A percentile compares a stretch with the other conserved stretches of the same genome.
phyloP scores from a whole-genome alignment of 306 rosid genomes.

The Gynostemma pentaphyllum region DNA sequence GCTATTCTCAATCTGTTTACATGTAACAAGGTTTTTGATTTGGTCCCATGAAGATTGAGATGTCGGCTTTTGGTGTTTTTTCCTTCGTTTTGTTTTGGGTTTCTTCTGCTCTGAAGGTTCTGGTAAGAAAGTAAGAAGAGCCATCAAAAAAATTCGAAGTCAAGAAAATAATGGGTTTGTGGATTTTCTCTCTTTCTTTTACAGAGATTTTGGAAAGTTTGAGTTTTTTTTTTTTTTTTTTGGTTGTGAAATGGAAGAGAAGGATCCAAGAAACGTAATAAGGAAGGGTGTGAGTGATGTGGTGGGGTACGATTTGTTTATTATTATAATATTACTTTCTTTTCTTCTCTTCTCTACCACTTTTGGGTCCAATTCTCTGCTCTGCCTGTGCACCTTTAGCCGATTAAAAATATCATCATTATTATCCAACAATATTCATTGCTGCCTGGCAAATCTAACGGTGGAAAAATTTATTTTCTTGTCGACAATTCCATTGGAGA shows the following conservation, averaged over 20 bases:
- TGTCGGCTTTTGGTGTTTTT: conserved; percentile 24
- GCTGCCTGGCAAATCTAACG: background rate
- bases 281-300: background rate
- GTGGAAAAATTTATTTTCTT: background rate
- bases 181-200: background rate
- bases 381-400: background rate
- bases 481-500: background rate
- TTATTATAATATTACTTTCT: too few species aligned
- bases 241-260: background rate
- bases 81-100: conserved; percentile 14
- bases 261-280: background rate
- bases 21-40: conserved; percentile 67
- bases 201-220: too few species aligned
- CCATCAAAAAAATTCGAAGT: background rate
- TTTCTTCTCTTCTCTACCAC: background rate
- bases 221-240: too few species aligned
- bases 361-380: background rate
- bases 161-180: too few species aligned
- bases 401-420: background rate
- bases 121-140: background rate
- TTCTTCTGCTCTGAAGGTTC: conserved; percentile 20
- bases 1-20: conserved; percentile 77
- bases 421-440: background rate
- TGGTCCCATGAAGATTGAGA: conserved; percentile 74
- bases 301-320: background rate